phyloP scores from a whole-genome alignment of 352 stramenopile species.

The Globisporangium ultimum region DNA sequence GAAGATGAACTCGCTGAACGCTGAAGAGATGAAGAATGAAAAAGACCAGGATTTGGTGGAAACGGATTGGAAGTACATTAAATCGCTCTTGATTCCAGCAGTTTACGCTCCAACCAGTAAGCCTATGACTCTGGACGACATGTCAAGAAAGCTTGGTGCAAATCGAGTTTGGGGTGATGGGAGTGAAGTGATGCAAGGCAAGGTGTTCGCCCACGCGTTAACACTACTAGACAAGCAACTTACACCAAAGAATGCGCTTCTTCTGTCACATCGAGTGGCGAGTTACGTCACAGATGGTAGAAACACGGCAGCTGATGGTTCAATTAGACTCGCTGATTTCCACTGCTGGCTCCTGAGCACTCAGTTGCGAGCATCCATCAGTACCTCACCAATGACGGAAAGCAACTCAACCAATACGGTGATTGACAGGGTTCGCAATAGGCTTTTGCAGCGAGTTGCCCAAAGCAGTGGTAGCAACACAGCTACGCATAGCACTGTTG shows the following conservation, averaged over 20 bases:
- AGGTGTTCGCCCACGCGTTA: slow-evolving; percentile 43
- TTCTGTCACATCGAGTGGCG: slow-evolving; percentile 25
- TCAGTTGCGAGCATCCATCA: not conserved
- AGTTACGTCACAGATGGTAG: slow-evolving; percentile 9
- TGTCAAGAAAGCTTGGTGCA: slow-evolving; percentile 43
- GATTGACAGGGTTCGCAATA: slow-evolving; percentile 22
- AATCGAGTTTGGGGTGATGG: slow-evolving; percentile 59
- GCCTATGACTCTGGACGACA: slow-evolving; percentile 28
- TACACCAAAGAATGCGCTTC: slow-evolving; percentile 24
- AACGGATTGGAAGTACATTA: slow-evolving; percentile 15
- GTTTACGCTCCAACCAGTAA: slow-evolving; percentile 2
- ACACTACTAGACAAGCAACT: slow-evolving; percentile 38
- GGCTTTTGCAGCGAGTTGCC: slow-evolving; percentile 9
- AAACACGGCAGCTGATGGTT: slow-evolving; percentile 8
- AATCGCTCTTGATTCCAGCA: slow-evolving; percentile 19
- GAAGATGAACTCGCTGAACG: too few species aligned
- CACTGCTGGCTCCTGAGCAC: slow-evolving; percentile 14
- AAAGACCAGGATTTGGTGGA: too few species aligned
- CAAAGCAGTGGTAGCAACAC: not conserved
- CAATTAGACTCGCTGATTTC: slow-evolving; percentile 25
- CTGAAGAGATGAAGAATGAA: too few species aligned
- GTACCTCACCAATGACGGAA: not conserved
- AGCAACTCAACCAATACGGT: slow-evolving; percentile 13
- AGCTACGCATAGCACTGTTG: not conserved
- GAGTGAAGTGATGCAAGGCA: slow-evolving; percentile 57